Evolutionary conservation across 2,329 filamentous ascomycete species (phyloP).

Genomic region (Orbilia oligospora): DNA sequence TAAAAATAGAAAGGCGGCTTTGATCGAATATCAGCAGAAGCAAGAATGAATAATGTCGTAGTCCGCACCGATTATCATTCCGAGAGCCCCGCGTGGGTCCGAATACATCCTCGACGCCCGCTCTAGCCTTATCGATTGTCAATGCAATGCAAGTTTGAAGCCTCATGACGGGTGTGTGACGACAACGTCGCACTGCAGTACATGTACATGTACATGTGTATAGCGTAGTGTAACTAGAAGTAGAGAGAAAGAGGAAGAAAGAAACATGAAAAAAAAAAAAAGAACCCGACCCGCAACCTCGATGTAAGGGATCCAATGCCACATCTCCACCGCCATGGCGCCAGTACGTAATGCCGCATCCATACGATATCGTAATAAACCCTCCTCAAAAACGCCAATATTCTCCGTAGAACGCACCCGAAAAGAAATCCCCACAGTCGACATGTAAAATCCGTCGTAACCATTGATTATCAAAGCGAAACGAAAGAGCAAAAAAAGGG

Average conservation of each 20-base stretch:
- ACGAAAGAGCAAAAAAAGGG: no score
- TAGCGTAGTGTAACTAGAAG: no score
- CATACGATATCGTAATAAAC: constrained; percentile 1
- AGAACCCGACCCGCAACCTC: neutral
- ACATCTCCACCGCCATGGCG: no score
- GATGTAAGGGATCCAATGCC: no score
- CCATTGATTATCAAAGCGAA: neutral
- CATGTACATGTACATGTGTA: neutral
- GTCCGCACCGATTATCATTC: neutral
- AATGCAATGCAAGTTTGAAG: neutral
- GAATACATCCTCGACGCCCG: no score
- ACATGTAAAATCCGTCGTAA: neutral
- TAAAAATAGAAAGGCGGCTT: neutral
- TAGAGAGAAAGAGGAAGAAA: neutral
- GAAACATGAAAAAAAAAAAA: neutral
- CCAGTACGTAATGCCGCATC: neutral
- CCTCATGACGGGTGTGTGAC: neutral
- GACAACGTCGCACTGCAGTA: neutral
- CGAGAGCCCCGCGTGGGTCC: no score
- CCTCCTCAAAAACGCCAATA: neutral
- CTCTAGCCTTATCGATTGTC: neutral
- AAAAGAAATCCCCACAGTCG: neutral
- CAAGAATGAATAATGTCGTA: neutral
- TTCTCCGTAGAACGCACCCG: neutral
- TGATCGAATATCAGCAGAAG: neutral